These are phyloP conservation scores for Solanum rostratum DNA, from an alignment of 257 asterid species.

Conservation along the genomic window DNA sequence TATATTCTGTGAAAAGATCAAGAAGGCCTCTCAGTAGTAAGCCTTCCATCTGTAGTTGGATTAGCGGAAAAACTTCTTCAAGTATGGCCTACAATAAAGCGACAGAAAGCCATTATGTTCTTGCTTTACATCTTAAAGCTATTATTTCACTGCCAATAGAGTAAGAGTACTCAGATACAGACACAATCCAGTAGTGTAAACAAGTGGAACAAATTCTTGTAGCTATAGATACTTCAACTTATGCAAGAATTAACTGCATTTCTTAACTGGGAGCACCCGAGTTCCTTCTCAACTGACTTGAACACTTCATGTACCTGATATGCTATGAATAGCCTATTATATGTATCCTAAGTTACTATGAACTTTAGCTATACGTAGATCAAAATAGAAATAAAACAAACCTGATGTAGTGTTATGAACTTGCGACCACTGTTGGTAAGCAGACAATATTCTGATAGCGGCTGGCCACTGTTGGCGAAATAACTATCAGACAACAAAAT, in stretches of 20 bases:
- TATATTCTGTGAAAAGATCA: conserved; percentile 39
- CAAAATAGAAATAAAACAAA: conserved; percentile 8
- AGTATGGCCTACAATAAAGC: not conserved
- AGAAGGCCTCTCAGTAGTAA: conserved; percentile 40
- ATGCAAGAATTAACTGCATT: not conserved
- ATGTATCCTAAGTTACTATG: not conserved
- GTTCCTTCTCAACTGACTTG: not conserved
- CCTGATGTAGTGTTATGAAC: conserved; percentile 63
- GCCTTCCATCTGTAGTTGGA: conserved; percentile 49
- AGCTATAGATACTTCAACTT: not conserved
- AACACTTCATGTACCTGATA: not conserved
- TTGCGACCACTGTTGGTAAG: conserved; percentile 70
- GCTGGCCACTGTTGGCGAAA: conserved; percentile 10
- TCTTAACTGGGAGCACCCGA: not conserved
- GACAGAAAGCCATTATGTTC: not conserved
- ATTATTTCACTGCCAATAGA: too few relatives aligned
- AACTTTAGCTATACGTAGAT: not conserved
- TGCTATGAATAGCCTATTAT: not conserved
- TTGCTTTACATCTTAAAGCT: not conserved
- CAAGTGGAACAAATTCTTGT: too few relatives aligned
- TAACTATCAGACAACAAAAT: conserved; percentile 27
- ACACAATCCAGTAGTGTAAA: too few relatives aligned
- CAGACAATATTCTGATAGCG: conserved; percentile 35
- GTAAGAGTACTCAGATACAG: too few relatives aligned
- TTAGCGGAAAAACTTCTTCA: conserved; percentile 36